Evolutionary conservation across 1,139 yeast species (phyloP).

Genomic region (Geotrichum bryndzae): DNA sequence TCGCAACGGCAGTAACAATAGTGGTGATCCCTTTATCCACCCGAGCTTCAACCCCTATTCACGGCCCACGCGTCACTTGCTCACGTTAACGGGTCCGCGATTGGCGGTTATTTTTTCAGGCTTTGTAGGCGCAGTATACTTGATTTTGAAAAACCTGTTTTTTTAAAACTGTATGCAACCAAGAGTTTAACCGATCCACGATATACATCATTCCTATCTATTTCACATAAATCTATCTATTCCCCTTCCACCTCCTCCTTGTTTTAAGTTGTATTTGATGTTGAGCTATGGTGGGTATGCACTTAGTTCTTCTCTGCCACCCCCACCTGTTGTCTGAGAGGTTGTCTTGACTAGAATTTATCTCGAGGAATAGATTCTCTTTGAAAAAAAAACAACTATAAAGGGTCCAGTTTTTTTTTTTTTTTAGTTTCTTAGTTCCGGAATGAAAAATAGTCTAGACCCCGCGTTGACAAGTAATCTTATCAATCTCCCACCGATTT

Average conservation of each 20-base stretch:
- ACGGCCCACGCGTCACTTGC: slow-evolving; percentile 1
- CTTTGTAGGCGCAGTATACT: not conserved
- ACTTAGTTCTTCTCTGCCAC: too few species aligned
- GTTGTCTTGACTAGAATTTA: too few species aligned
- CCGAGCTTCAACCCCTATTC: slow-evolving; percentile 2
- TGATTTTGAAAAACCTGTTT: slow-evolving; percentile 6
- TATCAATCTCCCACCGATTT: not conserved
- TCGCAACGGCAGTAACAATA: not conserved
- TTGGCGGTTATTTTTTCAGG: slow-evolving; percentile 2
- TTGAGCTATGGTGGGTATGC: not conserved
- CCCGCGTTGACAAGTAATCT: not conserved
- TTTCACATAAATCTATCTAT: too few species aligned
- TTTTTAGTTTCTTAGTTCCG: not conserved
- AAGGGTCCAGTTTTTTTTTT: not conserved
- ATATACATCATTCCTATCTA: not conserved
- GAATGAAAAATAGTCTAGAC: not conserved
- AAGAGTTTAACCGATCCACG: not conserved
- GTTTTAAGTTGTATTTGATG: not conserved
- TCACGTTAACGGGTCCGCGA: slow-evolving; percentile 11
- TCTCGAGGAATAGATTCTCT: too few species aligned
- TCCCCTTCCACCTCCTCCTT: too few species aligned
- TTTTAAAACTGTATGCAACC: not conserved
- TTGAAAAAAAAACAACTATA: not conserved
- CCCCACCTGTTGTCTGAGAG: too few species aligned
- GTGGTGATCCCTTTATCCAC: not conserved